Evolutionary conservation across 441 rosid genomes (phyloP).

Genomic region (Eruca vesicaria): DNA sequence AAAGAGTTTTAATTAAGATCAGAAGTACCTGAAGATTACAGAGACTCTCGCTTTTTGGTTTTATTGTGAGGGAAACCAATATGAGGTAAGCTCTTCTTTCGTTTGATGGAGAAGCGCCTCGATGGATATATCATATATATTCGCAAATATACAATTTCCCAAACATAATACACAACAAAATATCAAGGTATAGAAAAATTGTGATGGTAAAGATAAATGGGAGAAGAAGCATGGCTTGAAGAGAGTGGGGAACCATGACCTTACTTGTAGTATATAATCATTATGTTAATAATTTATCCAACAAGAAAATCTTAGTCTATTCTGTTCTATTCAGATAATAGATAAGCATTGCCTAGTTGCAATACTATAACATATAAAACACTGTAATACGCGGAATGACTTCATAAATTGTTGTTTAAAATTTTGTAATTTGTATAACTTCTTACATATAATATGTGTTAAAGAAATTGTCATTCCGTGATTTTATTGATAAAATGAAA

Average conservation of each 20-base stretch:
- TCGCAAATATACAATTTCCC: not conserved
- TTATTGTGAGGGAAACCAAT: not conserved
- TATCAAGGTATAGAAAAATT: not conserved
- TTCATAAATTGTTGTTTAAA: not conserved
- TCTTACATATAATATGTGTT: not conserved
- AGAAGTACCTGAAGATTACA: constrained; percentile 7
- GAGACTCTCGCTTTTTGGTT: not conserved
- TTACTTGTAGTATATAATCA: constrained; percentile 22
- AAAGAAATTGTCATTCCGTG: not conserved
- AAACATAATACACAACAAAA: not conserved
- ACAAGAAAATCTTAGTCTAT: constrained; percentile 3
- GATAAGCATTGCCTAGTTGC: constrained; percentile 10
- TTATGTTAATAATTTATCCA: not conserved
- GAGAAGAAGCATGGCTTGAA: constrained; percentile 20
- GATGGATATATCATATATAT: not conserved
- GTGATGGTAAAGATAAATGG: constrained; percentile 3
- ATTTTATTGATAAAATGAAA: not conserved
- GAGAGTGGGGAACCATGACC: constrained; percentile 33
- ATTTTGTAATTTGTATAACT: not conserved
- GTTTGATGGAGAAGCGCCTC: constrained; percentile 15
- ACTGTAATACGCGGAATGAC: not conserved
- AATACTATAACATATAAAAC: not conserved
- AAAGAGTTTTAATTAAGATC: not conserved
- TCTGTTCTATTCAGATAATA: not conserved
- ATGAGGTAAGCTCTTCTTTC: constrained; percentile 11